Percentiles rank a stretch among this genome's conserved stretches.
Conservation (phyloP, 2,329 filamentous ascomycete species). For the Aspergillus tamarii region DNA sequence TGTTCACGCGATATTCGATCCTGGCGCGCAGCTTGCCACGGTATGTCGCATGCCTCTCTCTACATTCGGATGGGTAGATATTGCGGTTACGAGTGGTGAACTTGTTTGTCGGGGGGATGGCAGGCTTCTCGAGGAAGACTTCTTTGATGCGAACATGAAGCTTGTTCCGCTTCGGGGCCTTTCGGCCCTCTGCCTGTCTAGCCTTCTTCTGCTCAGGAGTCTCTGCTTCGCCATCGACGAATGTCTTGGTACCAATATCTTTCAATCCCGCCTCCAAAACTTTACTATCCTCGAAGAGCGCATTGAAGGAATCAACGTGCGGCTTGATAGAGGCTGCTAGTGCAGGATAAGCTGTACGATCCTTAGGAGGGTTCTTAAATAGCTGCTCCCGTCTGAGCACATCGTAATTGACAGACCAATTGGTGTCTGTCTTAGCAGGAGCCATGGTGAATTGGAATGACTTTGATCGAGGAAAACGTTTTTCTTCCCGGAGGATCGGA, state of each 20-base stretch:
- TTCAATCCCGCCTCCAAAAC: slow-evolving; percentile 74
- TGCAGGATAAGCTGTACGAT: slow-evolving; percentile 84
- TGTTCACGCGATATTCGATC: slow-evolving; percentile 84
- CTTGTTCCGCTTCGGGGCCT: slow-evolving; percentile 66
- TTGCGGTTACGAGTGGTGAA: slow-evolving; percentile 76
- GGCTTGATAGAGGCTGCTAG: slow-evolving; percentile 85
- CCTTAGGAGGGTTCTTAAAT: slow-evolving; percentile 84
- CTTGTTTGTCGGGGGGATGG: slow-evolving; percentile 81
- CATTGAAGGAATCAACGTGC: slow-evolving; percentile 95
- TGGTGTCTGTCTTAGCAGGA: slow-evolving; percentile 62
- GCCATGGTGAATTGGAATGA: slow-evolving; percentile 49
- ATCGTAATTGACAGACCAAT: slow-evolving; percentile 85
- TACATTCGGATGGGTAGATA: slow-evolving; percentile 88
- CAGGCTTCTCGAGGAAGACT: slow-evolving; percentile 79
- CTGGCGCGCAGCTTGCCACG: slow-evolving; percentile 81
- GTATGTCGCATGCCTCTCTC: slow-evolving; percentile 91
- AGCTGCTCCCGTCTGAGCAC: slow-evolving; percentile 84
- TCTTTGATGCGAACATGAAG: slow-evolving; percentile 79
- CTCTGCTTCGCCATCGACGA: slow-evolving; percentile 73
- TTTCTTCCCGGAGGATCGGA: slow-evolving; percentile 17
- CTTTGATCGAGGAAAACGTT: background rate
- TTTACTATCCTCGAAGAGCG: slow-evolving; percentile 75
- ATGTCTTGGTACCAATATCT: slow-evolving; percentile 89
- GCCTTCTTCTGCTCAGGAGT: slow-evolving; percentile 41
- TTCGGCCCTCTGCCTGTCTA: slow-evolving; percentile 57